Conservation (phyloP, 2,329 filamentous ascomycete genomes). For the Fusarium dimerum region DNA sequence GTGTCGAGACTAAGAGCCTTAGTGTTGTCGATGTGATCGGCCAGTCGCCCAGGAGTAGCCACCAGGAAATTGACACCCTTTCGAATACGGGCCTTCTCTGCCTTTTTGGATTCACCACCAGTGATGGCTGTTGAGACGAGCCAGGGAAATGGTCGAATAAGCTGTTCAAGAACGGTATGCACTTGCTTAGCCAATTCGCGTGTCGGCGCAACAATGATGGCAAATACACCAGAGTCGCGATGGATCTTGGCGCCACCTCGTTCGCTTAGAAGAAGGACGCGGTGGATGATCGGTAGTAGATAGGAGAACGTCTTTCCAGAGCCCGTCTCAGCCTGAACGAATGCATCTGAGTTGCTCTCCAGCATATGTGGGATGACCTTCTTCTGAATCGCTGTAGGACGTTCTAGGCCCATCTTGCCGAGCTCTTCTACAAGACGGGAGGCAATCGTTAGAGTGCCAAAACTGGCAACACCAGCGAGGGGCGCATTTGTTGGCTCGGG, state of each 20-base stretch:
- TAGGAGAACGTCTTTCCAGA: slow-evolving; percentile 99
- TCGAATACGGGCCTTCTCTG: slow-evolving; percentile 88
- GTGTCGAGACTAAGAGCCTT: slow-evolving; percentile 84
- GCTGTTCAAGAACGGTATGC: slow-evolving; percentile 77
- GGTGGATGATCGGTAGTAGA: slow-evolving; percentile 85
- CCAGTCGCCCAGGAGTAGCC: slow-evolving; percentile 87
- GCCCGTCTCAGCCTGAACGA: slow-evolving; percentile 94
- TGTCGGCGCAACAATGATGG: slow-evolving; percentile 90
- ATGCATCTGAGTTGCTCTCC: slow-evolving; percentile 82
- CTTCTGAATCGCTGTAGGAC: slow-evolving; percentile 92
- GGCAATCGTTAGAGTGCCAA: slow-evolving; percentile 82
- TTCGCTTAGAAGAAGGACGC: slow-evolving; percentile 76
- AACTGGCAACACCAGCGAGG: slow-evolving; percentile 80
- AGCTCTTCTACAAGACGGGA: slow-evolving; percentile 79
- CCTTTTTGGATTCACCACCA: slow-evolving; percentile 68
- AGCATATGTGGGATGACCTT: slow-evolving; percentile 81
- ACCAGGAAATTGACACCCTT: slow-evolving; percentile 97
- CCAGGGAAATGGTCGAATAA: slow-evolving; percentile 90
- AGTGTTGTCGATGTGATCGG: slow-evolving; percentile 91
- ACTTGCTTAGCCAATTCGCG: slow-evolving; percentile 95
- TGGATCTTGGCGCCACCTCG: slow-evolving; percentile 63
- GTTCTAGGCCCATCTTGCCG: slow-evolving; percentile 83
- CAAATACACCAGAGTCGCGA: slow-evolving; percentile 86
- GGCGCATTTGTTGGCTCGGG: slow-evolving; percentile 88
- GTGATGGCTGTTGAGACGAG: slow-evolving; percentile 86